A percentile compares a stretch with the other conserved stretches of the same genome.
phyloP scores from a whole-genome alignment of 2,329 filamentous ascomycete species.

The Penicillium sp. region DNA sequence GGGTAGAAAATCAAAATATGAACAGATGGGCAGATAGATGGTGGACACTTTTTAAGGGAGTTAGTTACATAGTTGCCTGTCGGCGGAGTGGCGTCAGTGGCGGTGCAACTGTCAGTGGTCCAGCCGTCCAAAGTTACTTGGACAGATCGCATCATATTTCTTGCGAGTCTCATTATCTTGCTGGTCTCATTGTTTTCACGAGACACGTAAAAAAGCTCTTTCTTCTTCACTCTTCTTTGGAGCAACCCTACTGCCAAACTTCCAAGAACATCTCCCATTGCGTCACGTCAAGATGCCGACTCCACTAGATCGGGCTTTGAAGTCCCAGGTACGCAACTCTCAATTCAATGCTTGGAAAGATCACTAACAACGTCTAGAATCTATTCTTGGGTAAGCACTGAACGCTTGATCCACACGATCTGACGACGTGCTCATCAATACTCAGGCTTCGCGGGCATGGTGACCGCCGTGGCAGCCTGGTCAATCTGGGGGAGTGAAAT shows the following conservation, averaged over 20 bases:
- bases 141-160: constrained; percentile 18
- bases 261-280: background rate
- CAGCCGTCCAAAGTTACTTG: constrained; percentile 9
- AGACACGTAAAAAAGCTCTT: background rate
- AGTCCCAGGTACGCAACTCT: constrained; percentile 61
- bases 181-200: background rate
- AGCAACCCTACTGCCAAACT: background rate
- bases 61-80: constrained; percentile 4
- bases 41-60: background rate
- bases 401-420: background rate
- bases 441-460: constrained; percentile 75
- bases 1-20: too few species aligned
- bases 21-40: too few species aligned
- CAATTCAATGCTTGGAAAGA: constrained; percentile 9
- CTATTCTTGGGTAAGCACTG: constrained; percentile 63
- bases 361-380: constrained; percentile 53
- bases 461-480: constrained; percentile 80
- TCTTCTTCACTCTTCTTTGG: background rate
- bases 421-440: constrained; percentile 19
- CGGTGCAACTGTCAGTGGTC: constrained; percentile 13
- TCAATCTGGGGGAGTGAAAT: constrained; percentile 83
- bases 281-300: constrained; percentile 61
- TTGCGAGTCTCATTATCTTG: constrained; percentile 5
- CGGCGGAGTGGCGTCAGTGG: constrained; percentile 14
- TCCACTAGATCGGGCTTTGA: constrained; percentile 66